Evolutionary conservation across 257 asterid species (phyloP).

Genomic region (Sherardia arvensis): DNA sequence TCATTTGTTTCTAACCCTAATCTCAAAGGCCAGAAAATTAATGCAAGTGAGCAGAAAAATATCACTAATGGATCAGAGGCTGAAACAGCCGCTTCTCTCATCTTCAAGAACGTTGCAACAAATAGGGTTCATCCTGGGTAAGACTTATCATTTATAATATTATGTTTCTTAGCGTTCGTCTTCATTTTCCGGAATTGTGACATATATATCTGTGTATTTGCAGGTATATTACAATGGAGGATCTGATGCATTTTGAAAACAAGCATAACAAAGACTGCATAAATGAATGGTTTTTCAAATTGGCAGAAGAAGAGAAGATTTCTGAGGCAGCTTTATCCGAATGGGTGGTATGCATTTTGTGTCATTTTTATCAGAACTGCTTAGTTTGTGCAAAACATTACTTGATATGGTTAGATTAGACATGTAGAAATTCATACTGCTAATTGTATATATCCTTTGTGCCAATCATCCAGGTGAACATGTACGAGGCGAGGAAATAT

Average conservation of each 20-base stretch:
- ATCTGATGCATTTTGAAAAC: constrained; percentile 12
- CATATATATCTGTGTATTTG: neutral
- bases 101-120: constrained; percentile 18
- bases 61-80: constrained; percentile 15
- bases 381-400: no score
- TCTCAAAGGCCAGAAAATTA: no score
- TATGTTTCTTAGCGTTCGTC: no score
- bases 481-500: constrained; percentile 12
- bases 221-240: constrained; percentile 15
- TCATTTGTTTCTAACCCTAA: constrained; percentile 5
- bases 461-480: constrained; percentile 16
- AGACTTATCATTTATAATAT: no score
- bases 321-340: constrained; percentile 5
- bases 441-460: no score
- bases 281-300: constrained; percentile 14
- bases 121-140: constrained; percentile 8
- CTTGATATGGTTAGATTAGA: no score
- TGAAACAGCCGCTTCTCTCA: constrained; percentile 13
- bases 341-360: constrained; percentile 17
- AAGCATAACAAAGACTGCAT: constrained; percentile 15
- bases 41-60: constrained; percentile 17
- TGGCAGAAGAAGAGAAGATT: constrained; percentile 12
- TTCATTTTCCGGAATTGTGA: no score
- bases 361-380: neutral
- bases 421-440: neutral